These are phyloP conservation scores for Ettlia oleoabundans DNA, from an alignment of 139 green algal genomes.

Conservation along the genomic window DNA sequence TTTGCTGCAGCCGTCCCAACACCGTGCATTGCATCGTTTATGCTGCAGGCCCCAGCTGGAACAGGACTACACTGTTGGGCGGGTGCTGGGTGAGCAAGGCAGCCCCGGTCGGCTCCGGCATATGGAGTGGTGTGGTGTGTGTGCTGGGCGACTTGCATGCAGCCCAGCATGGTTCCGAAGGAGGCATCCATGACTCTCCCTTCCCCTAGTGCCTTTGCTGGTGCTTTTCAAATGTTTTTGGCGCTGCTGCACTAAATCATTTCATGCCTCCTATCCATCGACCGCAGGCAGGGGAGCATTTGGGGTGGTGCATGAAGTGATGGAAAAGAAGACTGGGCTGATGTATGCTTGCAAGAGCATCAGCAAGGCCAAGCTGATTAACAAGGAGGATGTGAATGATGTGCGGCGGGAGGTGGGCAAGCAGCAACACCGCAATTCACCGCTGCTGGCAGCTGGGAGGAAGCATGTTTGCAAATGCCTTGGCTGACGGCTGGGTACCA, in stretches of 20 bases:
- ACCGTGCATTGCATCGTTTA: neutral
- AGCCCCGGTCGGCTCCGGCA: too few relatives aligned
- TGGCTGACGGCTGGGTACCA: too few relatives aligned
- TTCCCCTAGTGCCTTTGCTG: too few relatives aligned
- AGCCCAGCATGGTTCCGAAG: too few relatives aligned
- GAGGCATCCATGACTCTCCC: too few relatives aligned
- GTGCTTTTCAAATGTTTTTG: neutral
- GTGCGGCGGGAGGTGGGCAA: constrained; percentile 84
- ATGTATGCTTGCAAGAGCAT: constrained; percentile 93
- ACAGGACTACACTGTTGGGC: constrained; percentile 24
- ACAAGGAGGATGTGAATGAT: constrained; percentile 91
- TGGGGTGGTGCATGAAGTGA: constrained; percentile 50
- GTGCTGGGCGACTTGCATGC: neutral
- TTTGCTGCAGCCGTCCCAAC: too few relatives aligned
- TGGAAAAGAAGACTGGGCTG: constrained; percentile 54
- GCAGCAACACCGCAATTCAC: neutral
- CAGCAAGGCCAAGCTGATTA: constrained; percentile 90
- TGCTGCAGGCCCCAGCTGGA: constrained; percentile 32
- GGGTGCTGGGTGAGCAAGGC: constrained; percentile 13
- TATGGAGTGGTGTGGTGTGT: too few relatives aligned
- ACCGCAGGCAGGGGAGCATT: constrained; percentile 53
- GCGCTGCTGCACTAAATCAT: neutral
- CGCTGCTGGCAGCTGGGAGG: constrained; percentile 1
- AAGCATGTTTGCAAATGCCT: too few relatives aligned
- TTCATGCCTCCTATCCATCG: neutral